Base-by-base conservation (phyloP, 208 protist genomes). In the Wallacemonas sp. region DNA sequence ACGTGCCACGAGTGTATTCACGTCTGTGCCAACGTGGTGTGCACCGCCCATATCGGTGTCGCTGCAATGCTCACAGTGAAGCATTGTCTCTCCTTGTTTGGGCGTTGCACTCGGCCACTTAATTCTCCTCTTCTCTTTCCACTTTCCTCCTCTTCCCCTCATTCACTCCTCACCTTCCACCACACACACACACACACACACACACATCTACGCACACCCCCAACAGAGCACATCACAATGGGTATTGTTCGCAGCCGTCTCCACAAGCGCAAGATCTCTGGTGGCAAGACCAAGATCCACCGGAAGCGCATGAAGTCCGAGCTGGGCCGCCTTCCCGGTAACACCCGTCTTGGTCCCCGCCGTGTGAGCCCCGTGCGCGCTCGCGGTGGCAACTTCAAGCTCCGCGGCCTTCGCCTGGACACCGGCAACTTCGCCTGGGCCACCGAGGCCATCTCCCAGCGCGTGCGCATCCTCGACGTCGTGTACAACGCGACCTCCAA, bases 401-500 rank as follows among this genome's bases (percentile, higher is more conserved):
- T 97, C 76, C 93, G 99, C 69, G 99, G 97, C 52, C 92, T 99
- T 32, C 97, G 99, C 79, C 92, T 99, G 5, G 97, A 99, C 52
- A 92, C 78, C 70, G 99, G 98, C 74, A 99, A 99, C 92, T 99
- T 99, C 82, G 86, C 95, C 39, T 99, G 98, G 98, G 90, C 72
- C 45, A 88, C 87, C 48, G 87, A 97, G 77, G 79, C 85, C 64
- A 81, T 85, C 57, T 90, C 98, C 61, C 85, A 92, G 69, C 97
- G 96, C 76, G 89, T 90, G 54, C 93, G 97, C 71, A 98, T 99
- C 69, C 64, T 99, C 48, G 96, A 98, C 69, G 98, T 99, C n/a
- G 98, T 99, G 50, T 99, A 99, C 97, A 99, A 99, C 86, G 97
- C 99, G 44, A 98, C 98, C 16, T 98, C 97, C 81, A 99, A 99